Evolutionary conservation across 177 flowering plant genomes (phyloP).

Genomic region (Telopea speciosissima): DNA sequence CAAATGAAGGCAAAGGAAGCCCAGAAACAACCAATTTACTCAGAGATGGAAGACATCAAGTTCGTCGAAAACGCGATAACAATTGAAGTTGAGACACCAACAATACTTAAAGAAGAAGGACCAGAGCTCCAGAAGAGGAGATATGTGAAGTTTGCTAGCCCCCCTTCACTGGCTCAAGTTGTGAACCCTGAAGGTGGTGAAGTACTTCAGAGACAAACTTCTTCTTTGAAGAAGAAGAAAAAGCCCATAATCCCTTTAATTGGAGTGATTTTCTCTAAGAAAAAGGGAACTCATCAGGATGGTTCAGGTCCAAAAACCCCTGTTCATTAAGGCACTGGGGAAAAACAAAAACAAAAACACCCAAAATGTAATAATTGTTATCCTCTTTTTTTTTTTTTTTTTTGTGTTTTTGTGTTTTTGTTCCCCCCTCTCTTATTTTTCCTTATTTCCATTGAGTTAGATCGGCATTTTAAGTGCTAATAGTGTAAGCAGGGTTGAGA

Average conservation of each 20-base stretch:
- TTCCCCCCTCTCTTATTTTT: too few species aligned
- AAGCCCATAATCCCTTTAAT: constrained; percentile 45
- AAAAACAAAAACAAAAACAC: too few species aligned
- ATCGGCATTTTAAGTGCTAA: neutral
- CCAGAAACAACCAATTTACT: constrained; percentile 18
- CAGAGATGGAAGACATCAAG: constrained; percentile 31
- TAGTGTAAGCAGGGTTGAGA: neutral
- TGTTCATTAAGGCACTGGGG: neutral
- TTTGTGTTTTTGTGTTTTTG: too few species aligned
- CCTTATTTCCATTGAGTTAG: too few species aligned
- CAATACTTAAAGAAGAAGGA: neutral
- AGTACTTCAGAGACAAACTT: constrained; percentile 20
- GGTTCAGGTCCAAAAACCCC: neutral
- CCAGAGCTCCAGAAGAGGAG: constrained; percentile 54
- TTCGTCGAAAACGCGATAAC: constrained; percentile 27
- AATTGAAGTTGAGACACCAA: constrained; percentile 16
- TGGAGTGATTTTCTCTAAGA: constrained; percentile 51
- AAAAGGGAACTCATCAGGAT: constrained; percentile 32
- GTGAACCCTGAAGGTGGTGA: constrained; percentile 21
- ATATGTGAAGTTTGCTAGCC: constrained; percentile 62
- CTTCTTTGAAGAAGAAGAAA: constrained; percentile 34
- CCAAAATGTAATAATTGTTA: neutral
- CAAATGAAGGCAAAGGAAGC: constrained; percentile 29
- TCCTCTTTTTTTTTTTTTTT: neutral
- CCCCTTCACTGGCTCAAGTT: constrained; percentile 46